phyloP scores from a whole-genome alignment of 2,329 filamentous ascomycete species.

The Pezicula radicicola region DNA sequence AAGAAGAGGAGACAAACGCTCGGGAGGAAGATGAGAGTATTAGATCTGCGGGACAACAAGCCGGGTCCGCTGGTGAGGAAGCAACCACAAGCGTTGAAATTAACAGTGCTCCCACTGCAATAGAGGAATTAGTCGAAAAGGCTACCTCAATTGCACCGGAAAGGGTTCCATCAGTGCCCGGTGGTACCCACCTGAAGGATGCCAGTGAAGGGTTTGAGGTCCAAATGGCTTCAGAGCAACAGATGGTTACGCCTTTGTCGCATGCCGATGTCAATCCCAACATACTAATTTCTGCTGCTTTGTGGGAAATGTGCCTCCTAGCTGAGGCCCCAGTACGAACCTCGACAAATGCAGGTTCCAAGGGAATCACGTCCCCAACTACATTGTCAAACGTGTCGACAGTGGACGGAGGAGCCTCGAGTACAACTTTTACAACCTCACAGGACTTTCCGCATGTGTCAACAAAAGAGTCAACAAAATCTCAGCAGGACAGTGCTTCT shows the following conservation, averaged over 20 bases:
- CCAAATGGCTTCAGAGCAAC: conserved; percentile 3
- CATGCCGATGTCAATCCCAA: not conserved
- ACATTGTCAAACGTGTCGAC: no score
- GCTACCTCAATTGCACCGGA: conserved; percentile 8
- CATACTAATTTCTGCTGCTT: no score
- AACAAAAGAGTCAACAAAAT: no score
- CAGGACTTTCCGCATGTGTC: no score
- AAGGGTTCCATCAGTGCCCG: not conserved
- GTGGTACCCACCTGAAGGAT: not conserved
- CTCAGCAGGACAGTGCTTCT: no score
- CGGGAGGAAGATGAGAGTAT: conserved; percentile 15
- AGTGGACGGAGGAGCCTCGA: no score
- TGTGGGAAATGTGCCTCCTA: conserved; percentile 1
- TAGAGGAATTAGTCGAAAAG: conserved; percentile 26
- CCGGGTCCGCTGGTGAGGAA: conserved; percentile 9
- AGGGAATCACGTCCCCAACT: no score
- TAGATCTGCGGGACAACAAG: conserved; percentile 22
- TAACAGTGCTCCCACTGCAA: conserved; percentile 28
- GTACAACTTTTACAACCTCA: no score
- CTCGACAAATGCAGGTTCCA: no score
- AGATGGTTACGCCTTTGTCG: conserved; percentile 13
- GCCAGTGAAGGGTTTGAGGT: conserved; percentile 4
- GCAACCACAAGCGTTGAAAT: conserved; percentile 11
- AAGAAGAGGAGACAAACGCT: conserved; percentile 39
- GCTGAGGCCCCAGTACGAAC: not conserved